Evolutionary conservation across 495 filamentous ascomycete genomes (phyloP), one percentile per base, ranked within the genome.

Genomic region (Cladorrhinum samala): DNA sequence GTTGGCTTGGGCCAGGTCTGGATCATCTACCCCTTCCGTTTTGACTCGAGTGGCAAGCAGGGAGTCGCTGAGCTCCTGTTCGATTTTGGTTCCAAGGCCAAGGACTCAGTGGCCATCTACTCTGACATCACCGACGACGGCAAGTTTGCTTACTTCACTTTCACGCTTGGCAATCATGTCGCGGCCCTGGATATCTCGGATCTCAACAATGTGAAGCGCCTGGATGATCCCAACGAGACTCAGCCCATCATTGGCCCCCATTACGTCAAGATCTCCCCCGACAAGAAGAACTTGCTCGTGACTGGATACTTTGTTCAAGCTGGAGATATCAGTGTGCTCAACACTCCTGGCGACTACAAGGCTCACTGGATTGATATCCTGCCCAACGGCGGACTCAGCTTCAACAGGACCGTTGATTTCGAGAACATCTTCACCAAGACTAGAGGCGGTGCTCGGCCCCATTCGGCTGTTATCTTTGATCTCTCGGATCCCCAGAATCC

Each of bases 251-350:
- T 82, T 46, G 80, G 82, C 6, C 81, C 82, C 0, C 82, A 85
- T 65, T 83, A 83, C 54, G 67, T 83, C 66, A 84, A 83, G 69
- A 72, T 85, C 58, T 77, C 80, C 8, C 82, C 81, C 0, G 82
- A 84, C 61, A 77, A 82, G 68, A 78, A 79, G 69, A 78, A 85
- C 59, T 55, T 83, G 40, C 68, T 84, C 8, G 80, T 84, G 30
- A 81, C 76, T 9, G 82, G 82, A 49, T 85, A 85, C 69, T 85
- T 85, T 56, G 76, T 85, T 1, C 82, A 85, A 67, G 80, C 80
- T 4, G 81, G 80, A 30, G 73, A 65, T 36, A 82, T 84, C 49
- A 76, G 76, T 3, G 66, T 84, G 5, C 76, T 85, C 52, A 85
- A 85, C 55, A 83, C 80, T 0, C 79, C 79, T 0, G 80, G 76